A percentile compares a stretch with the other conserved stretches of the same genome.
Conservation (phyloP, 176 grass and related monocot species). For the Chrysopogon serrulatus region DNA sequence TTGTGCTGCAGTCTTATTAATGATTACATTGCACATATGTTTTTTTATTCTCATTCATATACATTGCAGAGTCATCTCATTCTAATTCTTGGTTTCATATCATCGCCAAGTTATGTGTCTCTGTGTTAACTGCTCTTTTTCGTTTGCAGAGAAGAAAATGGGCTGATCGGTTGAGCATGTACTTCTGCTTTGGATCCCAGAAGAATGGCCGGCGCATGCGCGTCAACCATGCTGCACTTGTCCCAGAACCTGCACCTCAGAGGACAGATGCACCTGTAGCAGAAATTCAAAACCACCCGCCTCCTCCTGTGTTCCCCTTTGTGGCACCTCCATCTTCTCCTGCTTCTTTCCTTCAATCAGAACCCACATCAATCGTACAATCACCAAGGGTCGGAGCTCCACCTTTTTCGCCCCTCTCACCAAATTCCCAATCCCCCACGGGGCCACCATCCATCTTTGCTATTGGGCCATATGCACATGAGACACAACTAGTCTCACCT, state of each 20-base stretch:
- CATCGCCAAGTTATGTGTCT: background rate
- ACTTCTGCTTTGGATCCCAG: slow-evolving; percentile 92
- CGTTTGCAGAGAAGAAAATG: slow-evolving; percentile 86
- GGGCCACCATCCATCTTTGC: slow-evolving; percentile 72
- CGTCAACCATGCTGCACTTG: slow-evolving; percentile 72
- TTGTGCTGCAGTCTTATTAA: background rate
- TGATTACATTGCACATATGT: background rate
- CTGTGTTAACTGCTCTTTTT: background rate
- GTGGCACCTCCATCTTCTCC: slow-evolving; percentile 90
- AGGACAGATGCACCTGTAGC: slow-evolving; percentile 43
- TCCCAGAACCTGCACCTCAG: slow-evolving; percentile 54
- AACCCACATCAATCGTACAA: slow-evolving; percentile 64
- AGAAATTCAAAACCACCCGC: slow-evolving; percentile 57
- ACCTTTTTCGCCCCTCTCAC: slow-evolving; percentile 52
- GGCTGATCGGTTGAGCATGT: slow-evolving; percentile 62
- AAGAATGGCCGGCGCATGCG: slow-evolving; percentile 71
- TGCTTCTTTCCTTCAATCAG: slow-evolving; percentile 84
- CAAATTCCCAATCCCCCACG: slow-evolving; percentile 54
- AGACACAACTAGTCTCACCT: slow-evolving; percentile 93
- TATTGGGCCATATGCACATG: slow-evolving; percentile 90
- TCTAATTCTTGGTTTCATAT: background rate
- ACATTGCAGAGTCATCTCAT: background rate
- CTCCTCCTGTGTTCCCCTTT: slow-evolving; percentile 56
- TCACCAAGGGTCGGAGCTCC: slow-evolving; percentile 54
- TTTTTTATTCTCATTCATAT: slow-evolving; percentile 12